phyloP scores from a whole-genome alignment of 176 grass and related monocot species.

The Lolium rigidum region DNA sequence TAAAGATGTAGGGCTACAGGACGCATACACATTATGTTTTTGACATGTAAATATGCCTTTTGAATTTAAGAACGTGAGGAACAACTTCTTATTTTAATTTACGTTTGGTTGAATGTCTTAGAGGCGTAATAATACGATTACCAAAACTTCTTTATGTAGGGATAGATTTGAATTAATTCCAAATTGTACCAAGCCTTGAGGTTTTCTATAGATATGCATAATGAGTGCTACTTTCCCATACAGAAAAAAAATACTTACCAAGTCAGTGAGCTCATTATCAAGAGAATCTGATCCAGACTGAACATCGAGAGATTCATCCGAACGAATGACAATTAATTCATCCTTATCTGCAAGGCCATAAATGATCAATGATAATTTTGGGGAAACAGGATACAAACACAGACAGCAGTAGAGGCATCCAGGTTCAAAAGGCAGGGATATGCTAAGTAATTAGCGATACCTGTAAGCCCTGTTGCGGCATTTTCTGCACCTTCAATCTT shows the following conservation, averaged over 20 bases:
- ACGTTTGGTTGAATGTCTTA: neutral
- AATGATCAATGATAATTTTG: conserved; percentile 37
- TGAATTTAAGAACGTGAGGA: neutral
- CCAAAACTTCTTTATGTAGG: neutral
- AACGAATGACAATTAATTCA: conserved; percentile 73
- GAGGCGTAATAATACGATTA: neutral
- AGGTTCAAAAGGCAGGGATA: conserved; percentile 15
- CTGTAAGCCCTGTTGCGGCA: conserved; percentile 66
- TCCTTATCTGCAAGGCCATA: conserved; percentile 62
- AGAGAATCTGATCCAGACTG: conserved; percentile 64
- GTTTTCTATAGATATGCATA: neutral
- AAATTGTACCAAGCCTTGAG: neutral
- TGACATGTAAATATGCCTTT: neutral
- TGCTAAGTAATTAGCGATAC: conserved; percentile 44
- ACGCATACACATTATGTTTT: neutral
- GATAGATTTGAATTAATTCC: neutral
- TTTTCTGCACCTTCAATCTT: conserved; percentile 59
- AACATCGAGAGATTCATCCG: conserved; percentile 60
- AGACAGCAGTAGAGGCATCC: conserved; percentile 28
- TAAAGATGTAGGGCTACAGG: neutral
- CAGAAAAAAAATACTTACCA: conserved; percentile 55
- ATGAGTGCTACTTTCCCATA: neutral
- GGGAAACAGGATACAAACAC: conserved; percentile 7
- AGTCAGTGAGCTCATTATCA: conserved; percentile 72
- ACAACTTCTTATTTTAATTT: neutral